Percentiles rank a stretch among this genome's conserved stretches.
Conservation (phyloP, 2,329 filamentous ascomycete genomes). For the Penicillium sp. region DNA sequence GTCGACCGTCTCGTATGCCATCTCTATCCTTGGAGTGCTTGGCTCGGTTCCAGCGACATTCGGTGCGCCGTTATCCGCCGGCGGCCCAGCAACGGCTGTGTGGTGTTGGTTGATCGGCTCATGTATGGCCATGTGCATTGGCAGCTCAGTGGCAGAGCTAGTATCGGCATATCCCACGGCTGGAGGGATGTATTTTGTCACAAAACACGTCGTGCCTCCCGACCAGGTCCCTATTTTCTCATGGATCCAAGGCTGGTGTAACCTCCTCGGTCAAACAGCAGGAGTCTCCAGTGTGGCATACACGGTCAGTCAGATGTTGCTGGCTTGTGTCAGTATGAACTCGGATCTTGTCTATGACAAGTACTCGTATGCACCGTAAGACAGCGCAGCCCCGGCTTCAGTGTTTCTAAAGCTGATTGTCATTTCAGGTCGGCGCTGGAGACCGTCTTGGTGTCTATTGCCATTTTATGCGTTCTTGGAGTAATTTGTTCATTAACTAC, state of each 20-base stretch:
- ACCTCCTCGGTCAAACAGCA: conserved; percentile 63
- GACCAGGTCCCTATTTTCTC: conserved; percentile 63
- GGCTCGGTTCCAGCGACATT: conserved; percentile 66
- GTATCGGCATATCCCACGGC: conserved; percentile 67
- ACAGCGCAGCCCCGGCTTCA: background rate
- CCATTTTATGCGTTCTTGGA: conserved; percentile 56
- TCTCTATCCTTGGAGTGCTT: conserved; percentile 63
- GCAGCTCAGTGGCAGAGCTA: conserved; percentile 63
- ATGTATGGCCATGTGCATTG: conserved; percentile 63
- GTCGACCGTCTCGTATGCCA: conserved; percentile 66
- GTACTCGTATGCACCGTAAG: conserved; percentile 60
- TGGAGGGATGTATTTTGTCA: conserved; percentile 68
- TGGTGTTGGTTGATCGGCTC: conserved; percentile 67
- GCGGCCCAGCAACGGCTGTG: conserved; percentile 62
- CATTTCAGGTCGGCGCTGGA: conserved; percentile 53
- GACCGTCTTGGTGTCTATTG: conserved; percentile 59
- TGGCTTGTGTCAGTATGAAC: conserved; percentile 63
- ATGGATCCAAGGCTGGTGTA: conserved; percentile 68
- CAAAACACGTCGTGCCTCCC: conserved; percentile 62
- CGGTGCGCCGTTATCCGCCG: conserved; percentile 56
- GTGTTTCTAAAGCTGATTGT: conserved; percentile 10
- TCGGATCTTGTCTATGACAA: conserved; percentile 51
- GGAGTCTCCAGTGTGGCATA: conserved; percentile 64
- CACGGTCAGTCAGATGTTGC: conserved; percentile 63
- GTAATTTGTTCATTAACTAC: conserved; percentile 64